Percentiles rank a stretch among this genome's conserved stretches.
phyloP scores from a whole-genome alignment of 169 alveolate species.

The Plasmodium cynomolgi region DNA sequence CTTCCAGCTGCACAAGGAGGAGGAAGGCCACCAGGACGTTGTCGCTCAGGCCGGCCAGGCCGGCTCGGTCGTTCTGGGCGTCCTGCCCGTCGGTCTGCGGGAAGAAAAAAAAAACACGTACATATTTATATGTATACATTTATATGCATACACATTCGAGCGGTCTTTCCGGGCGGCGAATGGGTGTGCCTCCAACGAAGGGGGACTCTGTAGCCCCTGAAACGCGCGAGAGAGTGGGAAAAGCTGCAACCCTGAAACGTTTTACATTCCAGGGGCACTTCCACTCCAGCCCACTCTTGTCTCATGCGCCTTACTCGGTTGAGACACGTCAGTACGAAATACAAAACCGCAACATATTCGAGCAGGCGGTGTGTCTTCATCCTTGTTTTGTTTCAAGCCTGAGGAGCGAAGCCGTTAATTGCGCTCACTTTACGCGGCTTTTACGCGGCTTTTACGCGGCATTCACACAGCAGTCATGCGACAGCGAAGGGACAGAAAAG shows the following conservation, averaged over 20 bases:
- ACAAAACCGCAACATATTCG: conserved; percentile 5
- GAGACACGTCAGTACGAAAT: not conserved
- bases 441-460: not conserved
- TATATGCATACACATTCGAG: not conserved
- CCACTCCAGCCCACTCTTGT: not conserved
- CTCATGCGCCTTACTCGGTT: not conserved
- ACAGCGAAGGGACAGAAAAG: no score
- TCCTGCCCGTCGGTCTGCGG: not conserved
- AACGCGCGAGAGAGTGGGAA: not conserved
- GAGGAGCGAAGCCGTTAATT: not conserved
- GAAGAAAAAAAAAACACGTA: not conserved
- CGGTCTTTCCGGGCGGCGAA: not conserved
- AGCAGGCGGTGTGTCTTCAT: conserved; percentile 13
- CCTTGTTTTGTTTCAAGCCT: conserved; percentile 4
- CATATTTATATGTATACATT: not conserved
- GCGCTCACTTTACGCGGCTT: not conserved
- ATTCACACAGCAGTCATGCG: not conserved
- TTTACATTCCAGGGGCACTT: not conserved
- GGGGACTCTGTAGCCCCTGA: not conserved
- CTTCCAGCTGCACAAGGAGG: conserved; percentile 35
- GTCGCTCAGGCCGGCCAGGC: conserved; percentile 16
- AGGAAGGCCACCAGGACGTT: conserved; percentile 36
- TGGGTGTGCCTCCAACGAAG: not conserved
- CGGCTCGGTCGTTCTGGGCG: not conserved
- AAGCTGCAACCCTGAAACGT: not conserved